Evolutionary conservation across 2,329 filamentous ascomycete species (phyloP), one percentile per base, ranked within the genome.

Genomic region (Penicillium sp.): DNA sequence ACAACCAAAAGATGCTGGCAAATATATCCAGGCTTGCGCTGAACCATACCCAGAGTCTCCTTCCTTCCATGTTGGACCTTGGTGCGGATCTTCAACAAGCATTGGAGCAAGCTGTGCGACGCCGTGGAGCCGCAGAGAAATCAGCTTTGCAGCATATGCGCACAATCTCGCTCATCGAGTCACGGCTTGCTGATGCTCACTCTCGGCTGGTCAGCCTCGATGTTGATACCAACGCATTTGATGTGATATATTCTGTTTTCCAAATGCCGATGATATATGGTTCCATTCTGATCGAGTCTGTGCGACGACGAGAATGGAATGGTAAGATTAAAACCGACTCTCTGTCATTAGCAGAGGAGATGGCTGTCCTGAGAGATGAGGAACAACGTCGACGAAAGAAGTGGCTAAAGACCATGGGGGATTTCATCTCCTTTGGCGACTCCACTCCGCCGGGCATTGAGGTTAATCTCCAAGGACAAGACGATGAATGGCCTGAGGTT

Each of bases 271-370:
- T 85, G 41, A 82, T 94, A 54, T 98, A 97, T 62, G 90, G 90
- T 0, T 90, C 89, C 2, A 86, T 95, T 43, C 72, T 94, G 14
- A 79, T 87, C 3, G 93, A 98, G 66, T 85, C 88, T 11, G 80
- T 96, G 27, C 80, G 87, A 41, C 83, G 93, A 15, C 83, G 83
- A 21, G 90, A 96, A 67, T 98, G 93, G 90, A 81, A 80, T 9
- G 87, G 94, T 36, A 95, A 94, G 66, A 84, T 97, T 64, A 87
- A 85, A 60, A 78, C 80, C 2, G 93, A 97, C 57, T 93, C 91
- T 1, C 83, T 86, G 2, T 87, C 85, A 0, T 71, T 98, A 17
- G 88, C 89, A 17, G 94, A 97, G 62, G 91, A 97, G 60, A 87
- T 97, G 77, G 87, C 89, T 2, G 73, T 87, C 1, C 91, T 94